These are phyloP conservation scores for Ballota nigra DNA, from an alignment of 257 asterid genomes.

Conservation along the genomic window DNA sequence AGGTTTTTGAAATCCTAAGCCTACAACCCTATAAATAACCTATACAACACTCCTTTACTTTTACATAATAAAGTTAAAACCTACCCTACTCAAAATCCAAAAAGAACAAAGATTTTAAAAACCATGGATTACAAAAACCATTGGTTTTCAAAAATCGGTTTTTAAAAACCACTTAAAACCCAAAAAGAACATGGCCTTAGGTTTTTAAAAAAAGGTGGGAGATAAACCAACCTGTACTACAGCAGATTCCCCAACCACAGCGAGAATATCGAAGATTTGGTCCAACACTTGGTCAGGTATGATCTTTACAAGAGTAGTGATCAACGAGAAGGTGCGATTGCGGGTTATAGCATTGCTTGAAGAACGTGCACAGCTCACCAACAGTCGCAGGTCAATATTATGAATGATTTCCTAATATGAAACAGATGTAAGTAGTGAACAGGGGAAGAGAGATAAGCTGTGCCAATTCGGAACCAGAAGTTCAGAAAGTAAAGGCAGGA, in stretches of 20 bases:
- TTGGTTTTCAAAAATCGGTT: no score
- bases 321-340: conserved; percentile 73
- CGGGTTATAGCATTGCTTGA: conserved; percentile 61
- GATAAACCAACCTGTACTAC: conserved; percentile 60
- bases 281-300: conserved; percentile 74
- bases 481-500: conserved; percentile 16
- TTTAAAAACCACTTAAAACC: no score
- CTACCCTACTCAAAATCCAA: no score
- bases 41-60: no score
- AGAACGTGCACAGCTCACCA: conserved; percentile 71
- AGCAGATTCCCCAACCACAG: conserved; percentile 69
- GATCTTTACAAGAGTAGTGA: conserved; percentile 66
- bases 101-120: no score
- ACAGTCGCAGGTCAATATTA: conserved; percentile 55
- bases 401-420: conserved; percentile 44
- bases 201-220: background rate
- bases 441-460: conserved; percentile 27
- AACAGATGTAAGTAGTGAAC: conserved; percentile 22
- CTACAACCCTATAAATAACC: no score
- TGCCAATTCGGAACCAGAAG: background rate
- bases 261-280: conserved; percentile 64
- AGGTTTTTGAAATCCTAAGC: no score
- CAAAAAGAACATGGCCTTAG: no score
- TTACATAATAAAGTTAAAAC: no score
- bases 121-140: no score